phyloP scores from a whole-genome alignment of 345 rosid genomes.

The Leavenworthia alabamica region DNA sequence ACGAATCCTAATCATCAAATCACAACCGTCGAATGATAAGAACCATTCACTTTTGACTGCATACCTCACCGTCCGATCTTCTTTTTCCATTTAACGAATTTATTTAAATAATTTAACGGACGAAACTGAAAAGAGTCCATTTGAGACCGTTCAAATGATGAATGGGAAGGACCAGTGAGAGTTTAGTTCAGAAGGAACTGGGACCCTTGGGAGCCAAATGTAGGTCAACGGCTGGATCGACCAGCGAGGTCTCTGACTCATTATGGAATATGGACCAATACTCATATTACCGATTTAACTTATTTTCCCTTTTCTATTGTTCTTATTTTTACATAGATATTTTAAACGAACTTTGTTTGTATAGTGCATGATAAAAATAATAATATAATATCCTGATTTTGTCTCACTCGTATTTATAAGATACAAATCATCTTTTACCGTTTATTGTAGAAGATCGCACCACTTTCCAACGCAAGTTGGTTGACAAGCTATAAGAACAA shows the following conservation, averaged over 20 bases:
- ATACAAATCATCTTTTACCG: no score
- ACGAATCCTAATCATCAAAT: neutral
- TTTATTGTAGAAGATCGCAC: no score
- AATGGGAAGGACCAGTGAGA: slow-evolving; percentile 31
- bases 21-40: slow-evolving; percentile 12
- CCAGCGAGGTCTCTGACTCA: slow-evolving; percentile 27
- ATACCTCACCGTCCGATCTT: slow-evolving; percentile 14
- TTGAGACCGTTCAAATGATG: slow-evolving; percentile 25
- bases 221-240: slow-evolving; percentile 18
- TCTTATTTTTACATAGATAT: no score
- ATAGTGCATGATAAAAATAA: no score
- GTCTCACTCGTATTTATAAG: no score
- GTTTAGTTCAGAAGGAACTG: slow-evolving; percentile 17
- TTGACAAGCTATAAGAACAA: no score
- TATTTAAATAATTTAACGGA: neutral
- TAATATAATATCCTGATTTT: no score
- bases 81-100: neutral
- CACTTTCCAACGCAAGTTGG: no score
- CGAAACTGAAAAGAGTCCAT: slow-evolving; percentile 30
- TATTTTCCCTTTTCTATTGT: no score
- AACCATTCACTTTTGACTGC: neutral
- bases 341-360: no score
- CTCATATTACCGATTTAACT: neutral
- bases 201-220: slow-evolving; percentile 27
- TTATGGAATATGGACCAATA: slow-evolving; percentile 20